Evolutionary conservation across 2,329 filamentous ascomycete genomes (phyloP).

Genomic region (Lithohypha guttulata): DNA sequence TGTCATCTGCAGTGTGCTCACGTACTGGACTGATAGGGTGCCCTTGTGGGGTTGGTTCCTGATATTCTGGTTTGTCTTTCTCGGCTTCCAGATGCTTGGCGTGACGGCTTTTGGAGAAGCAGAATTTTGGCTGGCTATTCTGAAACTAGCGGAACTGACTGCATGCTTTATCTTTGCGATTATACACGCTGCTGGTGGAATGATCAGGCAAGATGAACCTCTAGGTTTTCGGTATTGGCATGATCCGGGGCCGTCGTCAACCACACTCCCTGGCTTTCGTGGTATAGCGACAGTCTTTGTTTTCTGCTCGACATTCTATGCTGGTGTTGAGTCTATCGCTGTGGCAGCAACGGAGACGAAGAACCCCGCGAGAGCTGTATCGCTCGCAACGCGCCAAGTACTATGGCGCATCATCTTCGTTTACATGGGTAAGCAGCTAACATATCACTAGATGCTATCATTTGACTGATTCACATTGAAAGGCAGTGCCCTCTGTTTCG

Average conservation of each 20-base stretch:
- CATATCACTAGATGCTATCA: too few species aligned
- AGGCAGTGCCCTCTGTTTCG: constrained; percentile 63
- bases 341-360: constrained; percentile 37
- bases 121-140: constrained; percentile 36
- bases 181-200: constrained; percentile 28
- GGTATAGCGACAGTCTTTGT: constrained; percentile 31
- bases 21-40: constrained; percentile 36
- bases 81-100: constrained; percentile 32
- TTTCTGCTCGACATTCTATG: constrained; percentile 29
- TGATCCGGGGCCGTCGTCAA: constrained; percentile 28
- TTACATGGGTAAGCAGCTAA: too few species aligned
- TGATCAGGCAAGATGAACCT: constrained; percentile 16
- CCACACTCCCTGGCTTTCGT: constrained; percentile 25
- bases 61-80: constrained; percentile 38
- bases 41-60: constrained; percentile 39
- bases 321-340: constrained; percentile 30
- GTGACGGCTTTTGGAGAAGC: constrained; percentile 42
- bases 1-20: constrained; percentile 23
- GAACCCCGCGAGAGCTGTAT: constrained; percentile 38
- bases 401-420: constrained; percentile 41
- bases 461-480: too few species aligned
- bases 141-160: constrained; percentile 27
- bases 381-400: constrained; percentile 32
- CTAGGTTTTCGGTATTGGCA: constrained; percentile 31
- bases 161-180: constrained; percentile 28